Base-by-base conservation (phyloP, 257 asterid genomes). In the Penstemon newberryi region DNA sequence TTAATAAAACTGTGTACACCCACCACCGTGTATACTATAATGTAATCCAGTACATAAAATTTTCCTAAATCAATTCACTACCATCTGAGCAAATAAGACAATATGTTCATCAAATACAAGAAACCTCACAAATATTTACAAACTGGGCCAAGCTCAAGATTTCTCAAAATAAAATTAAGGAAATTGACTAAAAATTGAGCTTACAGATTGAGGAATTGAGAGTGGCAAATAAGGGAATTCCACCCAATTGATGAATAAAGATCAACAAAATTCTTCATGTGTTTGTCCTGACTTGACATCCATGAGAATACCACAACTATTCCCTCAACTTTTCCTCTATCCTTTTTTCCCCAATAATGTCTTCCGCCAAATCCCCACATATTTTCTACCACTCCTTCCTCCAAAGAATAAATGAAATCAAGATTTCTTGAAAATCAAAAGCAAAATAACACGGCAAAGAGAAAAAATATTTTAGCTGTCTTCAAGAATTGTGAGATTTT, bases 341-440 rank as follows among this genome's bases (percentile, higher is more conserved):
- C 95, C 74, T 78, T 87, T 76, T 92, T 91, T 65, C 89, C 91
- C 98, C 99, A 94, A 62, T 94, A 89, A 63, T 80, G 67, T 47
- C 80, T 89, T 9, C 96, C 96, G 9, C 98, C 96, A 8, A 86
- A 89, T 56, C 96, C 96, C 99, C 97, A 91, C 97, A 94, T 93
- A 38, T n/a, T 66, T 8, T 36, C 43, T 8, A 12, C 15, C 75
- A 15, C 7, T 25, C n/a, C 52, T 56, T 13, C 65, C 61, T 41
- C 59, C 5, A 10, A 40, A 25, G 4, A 63, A 50, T 59, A 69
- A 11, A 3, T 4, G 37, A 15, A 63, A 65, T 59, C 62, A 46
- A 54, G 43, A 62, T 15, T 47, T 67, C 67, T 43, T 47, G 44
- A 54, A 42, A 59, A 49, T 59, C 6, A n/a, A 38, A 58, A 9